A percentile compares a stretch with the other conserved stretches of the same genome.
Conservation (phyloP, 2,329 filamentous ascomycete genomes). For the Colletotrichum destructivum region DNA sequence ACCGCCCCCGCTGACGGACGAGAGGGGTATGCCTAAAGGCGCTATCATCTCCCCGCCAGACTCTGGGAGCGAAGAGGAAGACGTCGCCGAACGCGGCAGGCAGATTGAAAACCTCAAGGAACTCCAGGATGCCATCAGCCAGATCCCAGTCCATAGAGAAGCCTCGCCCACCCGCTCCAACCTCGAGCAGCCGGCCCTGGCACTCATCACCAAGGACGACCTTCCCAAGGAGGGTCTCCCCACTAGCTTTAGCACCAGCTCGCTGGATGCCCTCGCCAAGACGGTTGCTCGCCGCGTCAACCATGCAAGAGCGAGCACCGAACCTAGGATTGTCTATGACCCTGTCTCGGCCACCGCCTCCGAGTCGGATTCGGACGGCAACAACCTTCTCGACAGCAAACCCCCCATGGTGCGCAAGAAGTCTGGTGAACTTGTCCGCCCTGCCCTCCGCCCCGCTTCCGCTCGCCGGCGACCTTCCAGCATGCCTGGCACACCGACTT, state of each 20-base stretch:
- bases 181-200: slow-evolving; percentile 45
- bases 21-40: slow-evolving; percentile 81
- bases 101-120: slow-evolving; percentile 72
- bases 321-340: slow-evolving; percentile 65
- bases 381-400: slow-evolving; percentile 70
- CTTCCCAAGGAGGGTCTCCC: slow-evolving; percentile 55
- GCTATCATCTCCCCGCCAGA: slow-evolving; percentile 94
- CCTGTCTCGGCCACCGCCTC: slow-evolving; percentile 66
- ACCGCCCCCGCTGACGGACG: slow-evolving; percentile 84
- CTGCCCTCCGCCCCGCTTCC: slow-evolving; percentile 87
- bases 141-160: slow-evolving; percentile 77
- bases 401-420: slow-evolving; percentile 98
- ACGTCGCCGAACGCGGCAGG: slow-evolving; percentile 61
- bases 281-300: slow-evolving; percentile 58
- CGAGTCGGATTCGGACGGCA: slow-evolving; percentile 75
- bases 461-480: slow-evolving; percentile 84
- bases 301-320: slow-evolving; percentile 70
- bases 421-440: slow-evolving; percentile 95
- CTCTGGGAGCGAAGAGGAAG: slow-evolving; percentile 88
- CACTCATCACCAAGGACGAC: slow-evolving; percentile 47
- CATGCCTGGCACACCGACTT: slow-evolving; percentile 97
- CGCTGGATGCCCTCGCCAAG: slow-evolving; percentile 59
- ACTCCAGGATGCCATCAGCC: slow-evolving; percentile 86
- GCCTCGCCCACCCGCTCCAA: slow-evolving; percentile 65
- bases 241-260: slow-evolving; percentile 64